Conservation (phyloP, 1,284 basidiomycete species). For the Ceratobasidium sp. region DNA sequence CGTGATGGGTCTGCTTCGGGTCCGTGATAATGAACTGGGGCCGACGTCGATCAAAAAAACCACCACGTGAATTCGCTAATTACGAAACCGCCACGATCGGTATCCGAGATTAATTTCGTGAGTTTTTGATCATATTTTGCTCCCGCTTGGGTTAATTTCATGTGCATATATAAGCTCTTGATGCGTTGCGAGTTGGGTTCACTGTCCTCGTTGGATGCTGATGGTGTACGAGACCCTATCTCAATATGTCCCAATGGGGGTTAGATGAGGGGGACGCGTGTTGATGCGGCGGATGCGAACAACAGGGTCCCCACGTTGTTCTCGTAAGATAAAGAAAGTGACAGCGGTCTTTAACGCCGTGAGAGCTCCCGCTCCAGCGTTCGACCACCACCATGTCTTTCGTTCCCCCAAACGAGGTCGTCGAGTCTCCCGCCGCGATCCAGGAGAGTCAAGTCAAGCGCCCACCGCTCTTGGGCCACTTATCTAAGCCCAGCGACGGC, state of each 20-base stretch:
- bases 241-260: slow-evolving; percentile 15
- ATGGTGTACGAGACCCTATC: background rate
- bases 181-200: too few relatives aligned
- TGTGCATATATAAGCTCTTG: background rate
- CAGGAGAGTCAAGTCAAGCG: slow-evolving; percentile 2
- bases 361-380: background rate
- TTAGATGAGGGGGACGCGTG: slow-evolving; percentile 3
- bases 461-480: background rate
- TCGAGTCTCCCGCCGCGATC: slow-evolving; percentile 25
- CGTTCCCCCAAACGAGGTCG: slow-evolving; percentile 15
- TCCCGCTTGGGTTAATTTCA: background rate
- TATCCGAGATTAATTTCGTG: background rate
- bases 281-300: slow-evolving; percentile 21
- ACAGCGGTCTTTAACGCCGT: background rate
- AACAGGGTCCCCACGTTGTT: background rate
- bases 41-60: background rate
- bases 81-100: background rate
- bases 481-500: background rate
- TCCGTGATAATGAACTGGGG: background rate
- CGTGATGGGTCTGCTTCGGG: background rate
- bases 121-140: background rate
- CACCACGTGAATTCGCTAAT: too few relatives aligned
- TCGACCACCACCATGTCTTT: slow-evolving; percentile 13
- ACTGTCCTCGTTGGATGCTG: background rate
- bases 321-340: slow-evolving; percentile 10